Conservation (phyloP, 2,329 filamentous ascomycete species). For the Ceratocystis variospora region DNA sequence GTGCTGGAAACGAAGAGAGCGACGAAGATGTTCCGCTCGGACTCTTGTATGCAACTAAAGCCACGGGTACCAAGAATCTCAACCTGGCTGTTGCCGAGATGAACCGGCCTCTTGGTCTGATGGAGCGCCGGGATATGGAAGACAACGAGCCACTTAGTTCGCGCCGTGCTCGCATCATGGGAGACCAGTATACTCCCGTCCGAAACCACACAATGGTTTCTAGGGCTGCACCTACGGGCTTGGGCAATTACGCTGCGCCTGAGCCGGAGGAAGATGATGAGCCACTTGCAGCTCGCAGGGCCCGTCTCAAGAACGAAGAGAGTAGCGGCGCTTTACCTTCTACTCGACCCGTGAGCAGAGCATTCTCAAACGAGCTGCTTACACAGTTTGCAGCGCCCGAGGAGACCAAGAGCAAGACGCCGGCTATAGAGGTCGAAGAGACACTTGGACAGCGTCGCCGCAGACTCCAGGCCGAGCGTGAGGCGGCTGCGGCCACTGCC, state of each 20-base stretch:
- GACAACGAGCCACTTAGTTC: constrained; percentile 81
- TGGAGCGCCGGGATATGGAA: constrained; percentile 72
- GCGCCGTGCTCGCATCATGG: constrained; percentile 61
- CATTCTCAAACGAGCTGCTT: constrained; percentile 57
- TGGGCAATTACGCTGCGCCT: constrained; percentile 16
- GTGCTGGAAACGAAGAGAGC: constrained; percentile 35
- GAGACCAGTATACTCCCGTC: constrained; percentile 37
- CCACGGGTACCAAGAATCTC: constrained; percentile 35
- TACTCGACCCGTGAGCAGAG: constrained; percentile 46
- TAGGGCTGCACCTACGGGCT: constrained; percentile 31
- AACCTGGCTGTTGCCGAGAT: constrained; percentile 39
- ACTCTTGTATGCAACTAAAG: constrained; percentile 55
- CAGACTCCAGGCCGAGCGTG: constrained; percentile 55
- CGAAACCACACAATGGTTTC: constrained; percentile 20
- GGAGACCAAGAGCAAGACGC: constrained; percentile 10
- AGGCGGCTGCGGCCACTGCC: constrained; percentile 47
- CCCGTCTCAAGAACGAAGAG: constrained; percentile 22
- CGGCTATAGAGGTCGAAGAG: constrained; percentile 49
- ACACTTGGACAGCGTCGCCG: constrained; percentile 65
- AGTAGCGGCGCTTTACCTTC: constrained; percentile 31
- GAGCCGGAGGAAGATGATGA: constrained; percentile 40
- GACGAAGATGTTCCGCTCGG: constrained; percentile 85
- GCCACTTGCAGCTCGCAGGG: constrained; percentile 19
- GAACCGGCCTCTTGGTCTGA: constrained; percentile 55
- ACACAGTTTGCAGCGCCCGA: constrained; percentile 37